A percentile compares a stretch with the other conserved stretches of the same genome.
Conservation (phyloP, 768 basidiomycete genomes). For the Steccherinum ochraceum region DNA sequence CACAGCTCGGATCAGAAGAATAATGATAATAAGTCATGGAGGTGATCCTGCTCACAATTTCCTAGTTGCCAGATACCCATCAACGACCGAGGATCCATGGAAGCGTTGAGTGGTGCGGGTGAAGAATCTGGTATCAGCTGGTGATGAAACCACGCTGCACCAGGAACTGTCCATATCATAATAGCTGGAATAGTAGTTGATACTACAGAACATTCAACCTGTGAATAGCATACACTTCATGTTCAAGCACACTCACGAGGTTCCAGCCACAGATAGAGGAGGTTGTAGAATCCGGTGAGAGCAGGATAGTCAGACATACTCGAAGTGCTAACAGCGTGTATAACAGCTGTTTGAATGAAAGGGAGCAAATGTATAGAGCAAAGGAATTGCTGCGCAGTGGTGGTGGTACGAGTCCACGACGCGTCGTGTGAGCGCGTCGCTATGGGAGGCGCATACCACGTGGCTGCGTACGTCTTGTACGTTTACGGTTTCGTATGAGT, state of each 20-base stretch:
- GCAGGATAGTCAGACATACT: constrained; percentile 45
- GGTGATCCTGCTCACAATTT: constrained; percentile 38
- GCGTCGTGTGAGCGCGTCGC: no score
- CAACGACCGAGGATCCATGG: constrained; percentile 42
- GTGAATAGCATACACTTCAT: background rate
- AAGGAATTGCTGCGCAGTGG: no score
- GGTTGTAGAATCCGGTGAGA: constrained; percentile 55
- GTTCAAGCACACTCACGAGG: constrained; percentile 33
- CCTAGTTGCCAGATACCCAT: constrained; percentile 66
- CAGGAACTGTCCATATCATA: constrained; percentile 50
- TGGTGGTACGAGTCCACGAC: no score
- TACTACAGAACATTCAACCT: constrained; percentile 23
- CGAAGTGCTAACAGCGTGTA: no score
- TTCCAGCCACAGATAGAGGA: constrained; percentile 61
- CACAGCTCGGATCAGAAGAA: background rate
- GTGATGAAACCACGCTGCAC: constrained; percentile 61
- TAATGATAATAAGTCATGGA: background rate
- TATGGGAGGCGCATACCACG: no score
- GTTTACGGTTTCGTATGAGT: no score
- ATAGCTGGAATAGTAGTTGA: constrained; percentile 46
- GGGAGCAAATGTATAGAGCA: no score
- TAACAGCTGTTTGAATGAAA: no score
- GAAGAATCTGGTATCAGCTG: constrained; percentile 50
- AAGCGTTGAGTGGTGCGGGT: constrained; percentile 20
- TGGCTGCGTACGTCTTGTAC: no score